Base-by-base conservation (phyloP, 768 basidiomycete species). In the Pulveroboletus sp. region DNA sequence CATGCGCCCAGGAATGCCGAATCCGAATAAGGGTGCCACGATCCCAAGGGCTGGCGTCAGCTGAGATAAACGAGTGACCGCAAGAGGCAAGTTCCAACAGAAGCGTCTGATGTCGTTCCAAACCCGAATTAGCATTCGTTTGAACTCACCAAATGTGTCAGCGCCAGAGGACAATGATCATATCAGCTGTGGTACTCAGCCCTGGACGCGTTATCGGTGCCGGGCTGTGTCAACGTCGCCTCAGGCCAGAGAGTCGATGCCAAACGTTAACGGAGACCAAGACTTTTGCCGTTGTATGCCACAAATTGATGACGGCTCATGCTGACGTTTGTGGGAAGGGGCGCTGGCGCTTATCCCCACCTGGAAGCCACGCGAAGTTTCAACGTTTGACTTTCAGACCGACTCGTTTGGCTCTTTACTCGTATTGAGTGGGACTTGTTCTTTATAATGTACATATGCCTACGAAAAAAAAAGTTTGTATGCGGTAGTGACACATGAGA, bases 401-500 rank as follows among this genome's bases (percentile, higher is more conserved):
- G 2, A 11, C 11, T 9, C 37, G 16, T 23, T 49, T 36, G 7
- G 14, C 30, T 19, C 24, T 45, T 34, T 53, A 20, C 9, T 58
- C 47, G 62, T 58, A 57, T 60, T 68, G 51, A 64, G 57, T 56
- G 64, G 56, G 59, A 51, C 51, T 62, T 59, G 54, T 51, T 65
- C 58, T 58, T 56, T 59, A 45, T 68, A 56, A 55, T 56, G 64
- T 70, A 69, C 68, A 67, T 56, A 68, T 68, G 68, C 68, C 59
- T 58, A 64, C 57, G 55, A 53, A 59, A 51, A 47, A 54, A 47
- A 43, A n/a, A n/a, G 47, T 49, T 53, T 55, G 59, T 64, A 69
- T 67, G 66, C 67, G 53, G 56, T 68, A 68, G 69, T 60, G 66
- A 68, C 60, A 68, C 68, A 68, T 68, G 61, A 63, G 49, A 69